Evolutionary conservation across 345 rosid species (phyloP), one percentile per base, ranked within the genome.

Genomic region (Iberis pinnata): DNA sequence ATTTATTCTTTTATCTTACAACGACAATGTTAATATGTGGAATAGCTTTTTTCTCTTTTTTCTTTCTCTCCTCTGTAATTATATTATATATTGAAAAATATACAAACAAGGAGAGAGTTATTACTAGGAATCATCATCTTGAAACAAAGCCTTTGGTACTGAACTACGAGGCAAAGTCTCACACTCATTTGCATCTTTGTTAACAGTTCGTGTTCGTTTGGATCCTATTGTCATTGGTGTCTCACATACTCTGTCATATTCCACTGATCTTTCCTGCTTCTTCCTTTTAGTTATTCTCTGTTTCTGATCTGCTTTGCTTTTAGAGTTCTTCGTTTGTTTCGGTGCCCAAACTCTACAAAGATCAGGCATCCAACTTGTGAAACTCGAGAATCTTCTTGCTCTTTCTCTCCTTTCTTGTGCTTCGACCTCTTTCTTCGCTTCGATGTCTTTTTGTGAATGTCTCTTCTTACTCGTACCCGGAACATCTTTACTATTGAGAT

Each of bases 311-410:
- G 35, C 51, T 37, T 66, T 66, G 37, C 52, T 60, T 45, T 58
- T 59, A 4, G 69, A 37, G 68, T 77, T 39, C 36, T 60, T 70
- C 0, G 45, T 57, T 56, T 77, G 86, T 75, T 83, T 88, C 15
- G 97, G 90, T 19, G 88, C 95, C 95, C 97, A 92, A 41, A 92
- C 95, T 72, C 86, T 76, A 67, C 73, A 88, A 59, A 92, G 75
- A 73, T 92, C 89, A 12, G 95, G 97, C 69, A 69, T 70, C 88
- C 95, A 77, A 51, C 86, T 92, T 10, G 92, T 78, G 70, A 79
- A 82, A 44, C 89, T 81, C 41, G 93, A 74, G 63, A 85, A 80
- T 42, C 88, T 77, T 49, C 82, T 70, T 57, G 94, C 97, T 67
- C 95, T 73, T 67, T 88, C 87, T 69, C 97, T 83, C 64, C 71